Base-by-base conservation (phyloP, 23 red algal species). In the Rhodosorus marinus region DNA sequence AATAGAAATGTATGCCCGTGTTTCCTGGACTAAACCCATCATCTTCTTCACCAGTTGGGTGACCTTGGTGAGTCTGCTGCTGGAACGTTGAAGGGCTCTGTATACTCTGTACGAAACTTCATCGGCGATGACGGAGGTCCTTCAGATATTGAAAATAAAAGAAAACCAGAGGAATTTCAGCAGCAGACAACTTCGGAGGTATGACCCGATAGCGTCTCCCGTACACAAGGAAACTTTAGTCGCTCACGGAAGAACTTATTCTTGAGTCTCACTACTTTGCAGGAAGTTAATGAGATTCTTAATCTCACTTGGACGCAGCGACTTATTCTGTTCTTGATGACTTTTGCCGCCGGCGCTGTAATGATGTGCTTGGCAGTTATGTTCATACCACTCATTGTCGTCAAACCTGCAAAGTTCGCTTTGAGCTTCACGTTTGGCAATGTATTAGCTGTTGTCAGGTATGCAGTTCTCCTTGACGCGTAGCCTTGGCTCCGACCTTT, bases 401-500 rank as follows among this genome's bases (percentile, higher is more conserved):
- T 92, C 9, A 56, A 74, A 8, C 83, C 83, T 15, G 57, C 69
- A 61, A 92, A 92, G 27, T 92, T 92, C 42, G 83, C 63, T 5
- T 55, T 68, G 21, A 51, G 58, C 11, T 92, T 92, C 62, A 80
- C 83, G 26, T 15, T 77, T 29, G 83, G 83, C 3, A 92, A 92
- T 54, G 5, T 92, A 3, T 57, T 88, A 21, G 81, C 69, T 23
- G 70, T 88, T 55, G 33, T 35, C 19, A 64, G 59, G 59, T 64
- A 7, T 7, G 59, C 30, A 7, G 3, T 49, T 19, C 11, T 47
- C 42, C 17, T 22, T 15, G 55, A 2, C 26, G 47, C 2, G 47
- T 22, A 5, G 6, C 5, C 6, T 7, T 0, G 0, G 23, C 0
- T 50, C 47, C 26, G 47, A 6, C 3, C 4, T 38, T 3, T 15